Evolutionary conservation across 257 asterid species (phyloP).

Genomic region (Osmanthus fragrans): DNA sequence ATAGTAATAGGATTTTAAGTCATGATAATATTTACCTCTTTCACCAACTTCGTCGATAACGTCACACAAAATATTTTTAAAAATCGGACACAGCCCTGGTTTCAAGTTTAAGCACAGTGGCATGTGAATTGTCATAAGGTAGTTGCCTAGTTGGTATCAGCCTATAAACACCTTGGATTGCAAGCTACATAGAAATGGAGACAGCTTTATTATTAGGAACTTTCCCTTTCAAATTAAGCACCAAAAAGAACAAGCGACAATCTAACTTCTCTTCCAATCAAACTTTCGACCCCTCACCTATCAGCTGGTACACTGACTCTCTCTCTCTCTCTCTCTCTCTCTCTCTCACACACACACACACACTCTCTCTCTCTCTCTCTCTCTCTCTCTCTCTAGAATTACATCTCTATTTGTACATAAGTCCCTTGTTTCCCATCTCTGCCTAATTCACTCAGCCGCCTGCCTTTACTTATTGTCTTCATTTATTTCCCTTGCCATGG

Average conservation of each 20-base stretch:
- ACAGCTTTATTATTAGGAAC: neutral
- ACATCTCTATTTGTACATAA: constrained; percentile 19
- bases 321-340: constrained; percentile 18
- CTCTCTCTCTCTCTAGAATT: constrained; percentile 12
- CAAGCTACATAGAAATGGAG: constrained; percentile 30
- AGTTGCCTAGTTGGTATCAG: constrained; percentile 24
- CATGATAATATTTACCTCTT: too few relatives aligned
- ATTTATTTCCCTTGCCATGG: constrained; percentile 1
- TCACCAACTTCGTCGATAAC: too few relatives aligned
- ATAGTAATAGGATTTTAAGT: too few relatives aligned
- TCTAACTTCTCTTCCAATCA: constrained; percentile 67
- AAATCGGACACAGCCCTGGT: too few relatives aligned
- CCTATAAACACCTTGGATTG: constrained; percentile 21
- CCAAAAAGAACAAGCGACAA: constrained; percentile 44
- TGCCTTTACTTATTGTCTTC: neutral
- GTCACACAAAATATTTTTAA: too few relatives aligned
- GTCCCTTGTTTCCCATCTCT: constrained; percentile 23
- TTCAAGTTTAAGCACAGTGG: too few relatives aligned
- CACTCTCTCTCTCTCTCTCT: constrained; percentile 19
- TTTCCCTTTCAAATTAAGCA: constrained; percentile 22
- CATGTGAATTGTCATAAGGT: too few relatives aligned
- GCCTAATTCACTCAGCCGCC: constrained; percentile 8
- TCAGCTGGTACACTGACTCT: constrained; percentile 43
- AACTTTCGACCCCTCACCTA: constrained; percentile 64
- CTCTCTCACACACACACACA: constrained; percentile 32